phyloP scores from a whole-genome alignment of 345 rosid species.

The Theobroma cacao region DNA sequence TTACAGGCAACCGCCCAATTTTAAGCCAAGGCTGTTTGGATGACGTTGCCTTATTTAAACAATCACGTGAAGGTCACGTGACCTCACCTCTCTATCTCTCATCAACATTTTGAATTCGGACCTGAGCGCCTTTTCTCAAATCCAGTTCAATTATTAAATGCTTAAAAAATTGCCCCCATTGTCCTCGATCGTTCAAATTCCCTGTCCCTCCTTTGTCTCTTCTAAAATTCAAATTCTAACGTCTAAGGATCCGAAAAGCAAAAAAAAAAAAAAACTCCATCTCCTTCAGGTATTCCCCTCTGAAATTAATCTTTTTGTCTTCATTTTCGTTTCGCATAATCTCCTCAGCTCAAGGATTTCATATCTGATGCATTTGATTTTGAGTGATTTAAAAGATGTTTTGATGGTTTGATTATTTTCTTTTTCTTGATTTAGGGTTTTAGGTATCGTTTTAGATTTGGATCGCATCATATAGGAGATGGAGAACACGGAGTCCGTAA shows the following conservation, averaged over 20 bases:
- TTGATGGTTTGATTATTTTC: slow-evolving; percentile 4
- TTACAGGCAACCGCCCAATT: slow-evolving; percentile 2
- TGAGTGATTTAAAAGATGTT: slow-evolving; percentile 1
- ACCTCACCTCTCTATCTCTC: background rate
- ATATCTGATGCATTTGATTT: slow-evolving; percentile 5
- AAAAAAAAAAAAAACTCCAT: background rate
- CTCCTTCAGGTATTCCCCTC: slow-evolving; percentile 7
- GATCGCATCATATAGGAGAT: slow-evolving; percentile 23
- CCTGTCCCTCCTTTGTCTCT: slow-evolving; percentile 12
- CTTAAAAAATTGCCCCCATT: slow-evolving; percentile 4
- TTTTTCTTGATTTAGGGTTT: background rate
- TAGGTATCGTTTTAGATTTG: slow-evolving; percentile 8
- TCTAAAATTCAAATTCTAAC: slow-evolving; percentile 24
- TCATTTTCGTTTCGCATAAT: background rate
- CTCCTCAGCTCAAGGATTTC: slow-evolving; percentile 5
- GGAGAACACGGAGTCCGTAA: slow-evolving; percentile 68
- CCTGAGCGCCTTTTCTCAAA: slow-evolving; percentile 44
- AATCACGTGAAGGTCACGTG: slow-evolving; percentile 40
- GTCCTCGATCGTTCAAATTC: slow-evolving; percentile 16
- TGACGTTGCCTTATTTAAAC: background rate
- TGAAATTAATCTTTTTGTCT: slow-evolving; percentile 5
- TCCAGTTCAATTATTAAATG: slow-evolving; percentile 18
- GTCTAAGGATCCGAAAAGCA: background rate
- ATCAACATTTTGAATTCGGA: slow-evolving; percentile 44
- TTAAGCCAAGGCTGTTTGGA: slow-evolving; percentile 2